Base-by-base conservation (phyloP, 306 rosid species). In the Rosa lucieae region DNA sequence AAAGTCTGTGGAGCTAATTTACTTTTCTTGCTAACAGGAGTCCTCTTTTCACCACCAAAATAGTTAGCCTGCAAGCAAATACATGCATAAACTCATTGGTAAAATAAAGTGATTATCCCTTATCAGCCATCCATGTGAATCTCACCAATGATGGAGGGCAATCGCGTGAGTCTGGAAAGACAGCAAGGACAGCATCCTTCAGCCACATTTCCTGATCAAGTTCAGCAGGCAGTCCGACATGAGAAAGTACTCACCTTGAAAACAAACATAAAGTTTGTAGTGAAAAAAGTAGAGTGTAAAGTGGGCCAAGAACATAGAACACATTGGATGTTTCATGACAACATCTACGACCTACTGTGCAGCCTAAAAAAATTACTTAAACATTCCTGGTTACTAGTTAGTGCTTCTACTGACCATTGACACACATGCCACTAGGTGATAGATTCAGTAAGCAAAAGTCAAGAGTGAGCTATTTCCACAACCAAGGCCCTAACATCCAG, bases 171-270 rank as follows among this genome's bases (percentile, higher is more conserved):
- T 96, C 99, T 49, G 85, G 89, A 87, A 90, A 96, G 77, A 84
- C 83, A 67, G 83, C 81, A 80, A 96, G 99, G 78, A 91, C 90
- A 73, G 84, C 79, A 78, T 91, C 97, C 90, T 93, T 91, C 87
- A 96, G 85, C 99, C 99, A 96, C 83, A 76, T 79, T 91, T 96
- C 98, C 99, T 95, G 91, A 79, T 86, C 82, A 89, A 80, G 79
- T 78, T 79, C 89, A 91, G 87, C 81, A 82, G 85, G 80, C 78
- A 74, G 86, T 83, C 87, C 63, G 76, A 83, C 79, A 86, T 82
- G 76, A 87, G 90, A 82, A 85, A 74, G 79, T 17, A 79, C 76
- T 68, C 82, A 62, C 79, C 82, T 72, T 82, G 75, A 83, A 83
- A 70, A 74, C 61, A 78, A 84, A 83, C 82, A 51, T 76, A 59